Base-by-base conservation (phyloP, 495 filamentous ascomycete species). In the Xylaria grammica region DNA sequence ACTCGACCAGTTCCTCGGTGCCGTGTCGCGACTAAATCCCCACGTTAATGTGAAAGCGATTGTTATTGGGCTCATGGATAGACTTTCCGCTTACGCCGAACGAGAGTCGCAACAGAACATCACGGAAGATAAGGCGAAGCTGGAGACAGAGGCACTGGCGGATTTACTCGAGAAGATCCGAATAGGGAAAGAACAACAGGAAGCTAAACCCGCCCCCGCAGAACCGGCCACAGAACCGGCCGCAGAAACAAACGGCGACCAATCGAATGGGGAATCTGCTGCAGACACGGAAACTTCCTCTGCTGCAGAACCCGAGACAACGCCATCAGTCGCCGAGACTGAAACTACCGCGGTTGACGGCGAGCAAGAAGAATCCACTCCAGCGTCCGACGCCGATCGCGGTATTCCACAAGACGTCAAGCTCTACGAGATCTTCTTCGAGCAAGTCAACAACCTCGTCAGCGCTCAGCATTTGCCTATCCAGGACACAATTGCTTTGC, bases 11-110 rank as follows among this genome's bases (percentile, higher is more conserved):
- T 88, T 99, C 68, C 85, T 99, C 30, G 93, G 89, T 27, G 94
- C 94, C 3, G 96, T 96, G 32, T 91, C 94, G 24, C 82, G 93
- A 63, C 84, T 99, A 48, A 96, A 98, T 68, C 95, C 93, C 2
- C 90, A 97, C 75, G 95, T 99, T 65, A 96, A 99, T 69, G 84
- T 98, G 73, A 99, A 98, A 79, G 94, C 92, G 48, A 99, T 99
- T 34, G 94, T 99, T 24, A 97, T 97, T 74, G 96, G 93, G 42
- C 80, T 99, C 63, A 99, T 99, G 95, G 93, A 99, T 72, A 88
- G 95, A 30, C 79, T 99, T 26, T 97, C 94, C 11, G 87, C 92
- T 27, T 99, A 97, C 74, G 93, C 95, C 24, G 89, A 92, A 63
- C 85, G 93, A 56, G 94, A 97, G 75, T 85, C 91, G 17, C 92